Evolutionary conservation across 495 filamentous ascomycete species (phyloP), one percentile per base, ranked within the genome.

Genomic region (Penicillium subrubescens): DNA sequence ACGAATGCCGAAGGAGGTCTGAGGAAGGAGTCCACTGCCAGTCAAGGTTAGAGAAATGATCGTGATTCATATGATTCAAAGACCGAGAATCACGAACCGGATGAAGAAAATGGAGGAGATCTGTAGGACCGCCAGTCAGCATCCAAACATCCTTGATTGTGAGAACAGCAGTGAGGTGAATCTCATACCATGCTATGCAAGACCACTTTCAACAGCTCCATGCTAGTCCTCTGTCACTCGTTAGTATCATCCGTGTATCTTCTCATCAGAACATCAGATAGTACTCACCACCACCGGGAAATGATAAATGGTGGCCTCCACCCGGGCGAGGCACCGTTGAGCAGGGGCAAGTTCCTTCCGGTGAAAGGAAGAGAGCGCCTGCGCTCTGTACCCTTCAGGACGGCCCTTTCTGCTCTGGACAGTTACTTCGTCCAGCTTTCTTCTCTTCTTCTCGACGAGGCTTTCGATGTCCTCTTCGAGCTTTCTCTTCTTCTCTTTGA

Each of bases 141-240:
- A 58, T 17, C 21, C 19, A 61, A 8, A 8, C 25, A n/a, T 50
- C 11, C n/a, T n/a, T 15, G 58, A 50, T 35, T 3, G 15, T 31
- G 25, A n/a, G 46, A 29, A 52, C 4, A 27, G 31, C 3, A 27
- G 2, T 8, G 2, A 3, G 15, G 17, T 51, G 55, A 43, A 53
- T 56, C 67, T 71, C 76, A 67, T 50, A 77, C 75, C 53, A 72
- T 71, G 23, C 74, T 71, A 63, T 82, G 81, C 12, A 84, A 44
- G 65, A 83, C 76, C 5, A 81, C 81, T 64, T 84, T 80, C 10
- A 84, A 72, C 51, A 85, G 69, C 60, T 84, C 79, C 37, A 81
- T 69, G 60, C 82, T 86, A 59, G 84, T 82, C 46, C 75, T 75
- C 60, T 81, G 73, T 55, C 65, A 64, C 54, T 61, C 25, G 60